Base-by-base conservation (phyloP, 192 early-diverging fungal genomes). In the Linnemannia hyalina region DNA sequence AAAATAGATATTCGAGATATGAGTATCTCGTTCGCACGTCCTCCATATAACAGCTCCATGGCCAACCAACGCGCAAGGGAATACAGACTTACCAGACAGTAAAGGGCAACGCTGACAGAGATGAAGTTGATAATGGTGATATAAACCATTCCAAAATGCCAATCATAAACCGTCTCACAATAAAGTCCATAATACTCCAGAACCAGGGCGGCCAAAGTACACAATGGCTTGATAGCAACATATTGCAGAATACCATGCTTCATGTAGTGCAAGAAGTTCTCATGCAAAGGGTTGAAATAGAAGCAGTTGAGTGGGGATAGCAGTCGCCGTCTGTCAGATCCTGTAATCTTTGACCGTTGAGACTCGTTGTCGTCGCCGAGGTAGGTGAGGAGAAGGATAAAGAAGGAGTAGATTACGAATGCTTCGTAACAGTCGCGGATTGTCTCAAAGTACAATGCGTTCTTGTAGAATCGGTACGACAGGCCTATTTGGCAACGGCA, bases 341-440 rank as follows among this genome's bases (percentile, higher is more conserved):
- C 93, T 63, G 80, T 76, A 70, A 83, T 89, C 77, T 76, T 88
- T 7, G 80, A 88, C 46, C 93, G 90, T 76, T 94, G 93, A 3
- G 82, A 40, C 15, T 70, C 78, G 73, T 70, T 81, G 70, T 80
- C 81, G 11, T 87, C 81, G 74, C 95, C 95, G 44, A 95, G 89
- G 80, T 92, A 95, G 69, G 92, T 92, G 44, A 95, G 83, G 77
- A 96, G 77, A 32, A 96, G 90, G 76, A 93, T 88, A 81, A 94
- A 95, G 90, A 96, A 96, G 1, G 92, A 91, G 46, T 92, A 91
- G 68, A 96, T 93, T 11, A 91, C 93, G 89, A 95, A 93, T 5
- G 94, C 92, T 88, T 96, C 95, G 82, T 96, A 96, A 70, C 90
- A 94, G 81, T 95, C 94, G 70, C 95, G 93, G 42, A 95, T 85